Conservation (phyloP, 352 stramenopile species). For the Saprolegnia diclina region DNA sequence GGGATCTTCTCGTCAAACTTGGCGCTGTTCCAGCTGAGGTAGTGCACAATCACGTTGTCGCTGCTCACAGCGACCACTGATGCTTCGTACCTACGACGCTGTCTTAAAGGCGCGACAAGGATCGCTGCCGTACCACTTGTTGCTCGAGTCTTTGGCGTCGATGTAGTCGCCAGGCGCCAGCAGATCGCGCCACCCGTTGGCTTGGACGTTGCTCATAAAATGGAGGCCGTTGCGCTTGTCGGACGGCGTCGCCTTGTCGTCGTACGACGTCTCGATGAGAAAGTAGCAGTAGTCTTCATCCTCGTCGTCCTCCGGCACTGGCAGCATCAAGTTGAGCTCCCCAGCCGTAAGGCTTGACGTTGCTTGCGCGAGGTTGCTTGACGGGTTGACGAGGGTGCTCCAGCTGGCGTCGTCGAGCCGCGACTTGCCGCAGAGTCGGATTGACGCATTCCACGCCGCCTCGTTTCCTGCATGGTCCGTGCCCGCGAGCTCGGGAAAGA, state of each 20-base stretch:
- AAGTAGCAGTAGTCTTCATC: constrained; percentile 59
- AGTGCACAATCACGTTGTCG: constrained; percentile 36
- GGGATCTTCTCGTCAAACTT: constrained; percentile 34
- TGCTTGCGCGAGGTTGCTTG: neutral
- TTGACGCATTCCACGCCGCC: neutral
- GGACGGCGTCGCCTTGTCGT: constrained; percentile 5
- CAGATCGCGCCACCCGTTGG: constrained; percentile 53
- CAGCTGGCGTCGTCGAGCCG: neutral
- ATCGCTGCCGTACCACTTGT: constrained; percentile 49
- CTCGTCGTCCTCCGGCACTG: constrained; percentile 39
- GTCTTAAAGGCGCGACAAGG: neutral
- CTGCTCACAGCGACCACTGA: constrained; percentile 41
- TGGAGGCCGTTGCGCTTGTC: constrained; percentile 57
- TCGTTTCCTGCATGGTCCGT: neutral
- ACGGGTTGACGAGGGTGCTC: constrained; percentile 10
- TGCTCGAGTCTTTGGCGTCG: constrained; percentile 66
- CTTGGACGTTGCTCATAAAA: constrained; percentile 49
- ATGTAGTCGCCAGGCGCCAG: constrained; percentile 53
- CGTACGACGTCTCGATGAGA: constrained; percentile 49
- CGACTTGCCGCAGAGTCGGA: constrained; percentile 12
- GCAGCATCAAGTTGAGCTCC: constrained; percentile 48
- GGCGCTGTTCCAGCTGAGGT: constrained; percentile 26
- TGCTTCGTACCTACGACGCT: constrained; percentile 50
- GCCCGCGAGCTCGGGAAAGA: constrained; percentile 14
- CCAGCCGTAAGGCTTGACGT: constrained; percentile 30